Conservation (phyloP, 1,284 basidiomycete species). For the Trichosporon asahii region DNA sequence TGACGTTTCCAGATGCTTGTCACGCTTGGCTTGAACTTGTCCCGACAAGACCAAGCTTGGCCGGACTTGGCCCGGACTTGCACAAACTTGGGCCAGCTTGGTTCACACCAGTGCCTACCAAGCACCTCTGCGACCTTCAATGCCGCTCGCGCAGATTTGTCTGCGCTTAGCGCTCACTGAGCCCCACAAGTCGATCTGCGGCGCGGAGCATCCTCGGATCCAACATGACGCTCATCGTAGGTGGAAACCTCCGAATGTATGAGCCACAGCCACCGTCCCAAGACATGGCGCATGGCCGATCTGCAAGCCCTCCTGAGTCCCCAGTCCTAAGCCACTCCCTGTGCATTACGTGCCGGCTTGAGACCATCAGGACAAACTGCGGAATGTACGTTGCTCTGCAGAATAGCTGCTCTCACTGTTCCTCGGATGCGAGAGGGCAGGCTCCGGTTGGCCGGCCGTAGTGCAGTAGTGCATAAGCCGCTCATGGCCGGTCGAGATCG, state of each 20-base stretch:
- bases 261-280: neutral
- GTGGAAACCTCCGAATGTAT: neutral
- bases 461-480: neutral
- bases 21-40: neutral
- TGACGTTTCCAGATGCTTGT: neutral
- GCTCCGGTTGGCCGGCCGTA: neutral
- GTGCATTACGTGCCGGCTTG: neutral
- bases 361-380: neutral
- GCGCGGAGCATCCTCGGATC: neutral
- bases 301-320: neutral
- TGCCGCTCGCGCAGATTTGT: neutral
- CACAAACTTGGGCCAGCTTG: neutral
- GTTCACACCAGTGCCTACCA: neutral
- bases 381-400: neutral
- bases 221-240: neutral
- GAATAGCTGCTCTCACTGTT: neutral
- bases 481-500: neutral
- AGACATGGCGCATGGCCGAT: neutral
- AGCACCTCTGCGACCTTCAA: neutral
- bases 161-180: neutral
- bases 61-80: too few relatives aligned
- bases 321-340: neutral
- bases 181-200: neutral
- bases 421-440: neutral
- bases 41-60: too few relatives aligned